A percentile compares a stretch with the other conserved stretches of the same genome.
phyloP scores from a whole-genome alignment of 2,329 filamentous ascomycete species.

The Pseudogymnoascus sp. region DNA sequence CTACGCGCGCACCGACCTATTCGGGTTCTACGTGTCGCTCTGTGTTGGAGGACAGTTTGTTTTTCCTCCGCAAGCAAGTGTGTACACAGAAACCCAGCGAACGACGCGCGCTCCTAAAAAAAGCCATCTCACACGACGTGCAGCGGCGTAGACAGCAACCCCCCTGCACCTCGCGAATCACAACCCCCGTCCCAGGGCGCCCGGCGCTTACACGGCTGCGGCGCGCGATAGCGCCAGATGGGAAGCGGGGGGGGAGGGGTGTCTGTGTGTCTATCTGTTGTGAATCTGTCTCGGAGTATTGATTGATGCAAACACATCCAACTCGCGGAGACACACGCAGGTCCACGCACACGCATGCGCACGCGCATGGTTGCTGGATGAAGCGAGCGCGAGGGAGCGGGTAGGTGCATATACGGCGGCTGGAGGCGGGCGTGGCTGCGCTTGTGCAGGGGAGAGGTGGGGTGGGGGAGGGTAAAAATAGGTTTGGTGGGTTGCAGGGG shows the following conservation, averaged over 20 bases:
- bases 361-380: background rate
- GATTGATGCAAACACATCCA: background rate
- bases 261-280: background rate
- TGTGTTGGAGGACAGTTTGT: background rate
- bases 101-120: background rate
- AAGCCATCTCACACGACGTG: background rate
- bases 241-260: background rate
- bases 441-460: background rate
- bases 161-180: background rate
- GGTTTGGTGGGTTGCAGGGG: background rate
- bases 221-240: background rate
- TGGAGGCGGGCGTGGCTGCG: background rate
- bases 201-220: conserved; percentile 4
- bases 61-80: background rate
- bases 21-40: background rate
- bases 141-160: background rate
- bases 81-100: background rate
- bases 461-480: background rate
- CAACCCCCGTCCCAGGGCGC: background rate
- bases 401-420: background rate
- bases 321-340: background rate
- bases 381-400: background rate
- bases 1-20: background rate
- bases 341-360: background rate
- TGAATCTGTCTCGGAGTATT: background rate